These are phyloP conservation scores for Bjerkandera adusta DNA, from an alignment of 1,284 basidiomycete species.

Conservation along the genomic window DNA sequence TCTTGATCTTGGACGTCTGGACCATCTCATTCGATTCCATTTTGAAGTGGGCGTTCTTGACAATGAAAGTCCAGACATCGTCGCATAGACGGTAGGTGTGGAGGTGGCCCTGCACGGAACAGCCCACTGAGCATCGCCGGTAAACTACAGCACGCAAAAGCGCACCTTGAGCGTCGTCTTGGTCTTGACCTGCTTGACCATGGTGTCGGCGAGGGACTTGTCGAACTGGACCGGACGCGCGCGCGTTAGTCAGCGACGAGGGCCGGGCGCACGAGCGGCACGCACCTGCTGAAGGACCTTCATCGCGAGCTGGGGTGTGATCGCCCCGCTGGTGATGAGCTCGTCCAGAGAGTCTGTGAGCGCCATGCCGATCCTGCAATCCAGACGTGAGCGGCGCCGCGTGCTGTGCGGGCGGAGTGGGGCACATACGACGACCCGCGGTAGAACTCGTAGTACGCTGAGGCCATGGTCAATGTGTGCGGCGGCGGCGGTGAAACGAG, in stretches of 20 bases:
- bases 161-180: slow-evolving; percentile 89
- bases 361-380: slow-evolving; percentile 87
- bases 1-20: slow-evolving; percentile 81
- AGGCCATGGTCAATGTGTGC: slow-evolving; percentile 60
- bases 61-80: slow-evolving; percentile 97
- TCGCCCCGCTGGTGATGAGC: slow-evolving; percentile 94
- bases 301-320: slow-evolving; percentile 97
- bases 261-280: slow-evolving; percentile 6
- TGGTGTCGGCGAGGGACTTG: slow-evolving; percentile 88
- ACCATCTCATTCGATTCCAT: slow-evolving; percentile 90
- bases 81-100: slow-evolving; percentile 93
- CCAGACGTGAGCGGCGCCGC: not conserved
- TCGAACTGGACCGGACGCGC: slow-evolving; percentile 70
- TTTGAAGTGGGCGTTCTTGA: slow-evolving; percentile 90
- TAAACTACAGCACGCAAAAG: slow-evolving; percentile 13
- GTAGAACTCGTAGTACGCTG: slow-evolving; percentile 91
- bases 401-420: not conserved
- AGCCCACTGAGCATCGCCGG: no score
- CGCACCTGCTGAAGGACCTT: slow-evolving; percentile 92
- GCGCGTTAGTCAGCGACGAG: not conserved
- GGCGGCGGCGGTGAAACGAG: slow-evolving; percentile 6
- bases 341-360: slow-evolving; percentile 99
- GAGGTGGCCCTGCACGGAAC: slow-evolving; percentile 83
- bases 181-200: slow-evolving; percentile 88
- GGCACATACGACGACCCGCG: slow-evolving; percentile 78